These are phyloP conservation scores for Candida morakotiae DNA, from an alignment of 805 yeast species.

Conservation along the genomic window DNA sequence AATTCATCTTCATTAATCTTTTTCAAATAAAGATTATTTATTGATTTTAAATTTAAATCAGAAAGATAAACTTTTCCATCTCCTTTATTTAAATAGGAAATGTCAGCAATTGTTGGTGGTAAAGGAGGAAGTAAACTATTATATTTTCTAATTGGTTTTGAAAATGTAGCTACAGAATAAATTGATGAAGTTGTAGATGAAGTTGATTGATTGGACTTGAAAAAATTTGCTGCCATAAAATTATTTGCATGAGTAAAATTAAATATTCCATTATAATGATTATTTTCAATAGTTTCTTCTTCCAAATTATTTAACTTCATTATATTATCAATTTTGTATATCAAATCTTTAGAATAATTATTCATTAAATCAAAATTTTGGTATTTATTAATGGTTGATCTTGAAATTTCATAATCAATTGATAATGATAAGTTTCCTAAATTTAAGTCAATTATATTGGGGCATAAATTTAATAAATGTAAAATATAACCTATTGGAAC, in stretches of 20 bases:
- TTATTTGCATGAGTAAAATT: slow-evolving; percentile 1
- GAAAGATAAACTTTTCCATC: slow-evolving; percentile 34
- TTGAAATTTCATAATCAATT: slow-evolving; percentile 56
- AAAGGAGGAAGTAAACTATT: slow-evolving; percentile 37
- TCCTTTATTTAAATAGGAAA: slow-evolving; percentile 25
- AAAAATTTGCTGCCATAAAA: slow-evolving; percentile 4
- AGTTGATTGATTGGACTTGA: slow-evolving; percentile 8
- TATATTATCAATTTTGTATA: slow-evolving; percentile 19
- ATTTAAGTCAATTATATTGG: slow-evolving; percentile 51
- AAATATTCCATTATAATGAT: not conserved
- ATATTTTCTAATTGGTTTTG: slow-evolving; percentile 30
- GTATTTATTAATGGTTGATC: slow-evolving; percentile 30
- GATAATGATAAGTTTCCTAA: slow-evolving; percentile 62
- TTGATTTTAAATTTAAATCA: slow-evolving; percentile 38
- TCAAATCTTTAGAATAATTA: slow-evolving; percentile 32
- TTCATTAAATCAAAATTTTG: slow-evolving; percentile 36
- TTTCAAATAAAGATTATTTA: slow-evolving; percentile 27
- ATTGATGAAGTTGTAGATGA: slow-evolving; percentile 22
- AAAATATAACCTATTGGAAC: slow-evolving; percentile 74
- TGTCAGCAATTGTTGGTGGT: slow-evolving; percentile 23
- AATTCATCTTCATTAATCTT: slow-evolving; percentile 31
- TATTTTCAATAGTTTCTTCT: not conserved
- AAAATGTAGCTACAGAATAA: slow-evolving; percentile 20
- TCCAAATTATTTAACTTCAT: slow-evolving; percentile 11
- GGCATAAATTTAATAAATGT: slow-evolving; percentile 66